phyloP scores from a whole-genome alignment of 2,329 filamentous ascomycete genomes.

The Apiospora aurea region DNA sequence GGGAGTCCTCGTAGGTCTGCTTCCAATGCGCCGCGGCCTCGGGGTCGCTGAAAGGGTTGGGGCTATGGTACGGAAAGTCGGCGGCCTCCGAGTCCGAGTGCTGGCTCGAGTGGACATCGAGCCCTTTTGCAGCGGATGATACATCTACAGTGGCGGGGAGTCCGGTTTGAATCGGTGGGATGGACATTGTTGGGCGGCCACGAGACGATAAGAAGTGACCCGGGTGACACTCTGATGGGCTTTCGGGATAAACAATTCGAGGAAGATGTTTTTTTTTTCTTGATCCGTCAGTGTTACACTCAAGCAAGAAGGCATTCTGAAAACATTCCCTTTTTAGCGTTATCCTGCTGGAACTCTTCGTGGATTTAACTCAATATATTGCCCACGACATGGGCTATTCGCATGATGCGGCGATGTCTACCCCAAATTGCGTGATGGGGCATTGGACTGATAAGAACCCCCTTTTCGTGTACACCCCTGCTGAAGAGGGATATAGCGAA shows the following conservation, averaged over 20 bases:
- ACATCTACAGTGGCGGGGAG: neutral
- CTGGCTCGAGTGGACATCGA: neutral
- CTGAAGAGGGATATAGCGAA: neutral
- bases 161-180: neutral
- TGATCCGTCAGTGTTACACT: too few species aligned
- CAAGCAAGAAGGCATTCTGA: too few species aligned
- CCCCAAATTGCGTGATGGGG: neutral
- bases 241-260: too few species aligned
- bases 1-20: constrained; percentile 40
- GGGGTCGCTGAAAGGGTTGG: constrained; percentile 43
- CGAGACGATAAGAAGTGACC: neutral
- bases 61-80: neutral
- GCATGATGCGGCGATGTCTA: neutral
- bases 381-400: neutral
- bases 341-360: neutral
- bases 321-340: too few species aligned
- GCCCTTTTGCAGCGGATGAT: neutral
- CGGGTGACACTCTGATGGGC: too few species aligned
- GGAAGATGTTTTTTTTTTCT: too few species aligned
- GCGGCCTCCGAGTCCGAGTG: neutral
- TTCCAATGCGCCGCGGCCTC: constrained; percentile 34
- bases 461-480: neutral
- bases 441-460: neutral
- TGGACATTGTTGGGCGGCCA: neutral
- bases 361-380: neutral